phyloP scores from a whole-genome alignment of 352 stramenopile genomes.

The Phytophthora colocasiae region DNA sequence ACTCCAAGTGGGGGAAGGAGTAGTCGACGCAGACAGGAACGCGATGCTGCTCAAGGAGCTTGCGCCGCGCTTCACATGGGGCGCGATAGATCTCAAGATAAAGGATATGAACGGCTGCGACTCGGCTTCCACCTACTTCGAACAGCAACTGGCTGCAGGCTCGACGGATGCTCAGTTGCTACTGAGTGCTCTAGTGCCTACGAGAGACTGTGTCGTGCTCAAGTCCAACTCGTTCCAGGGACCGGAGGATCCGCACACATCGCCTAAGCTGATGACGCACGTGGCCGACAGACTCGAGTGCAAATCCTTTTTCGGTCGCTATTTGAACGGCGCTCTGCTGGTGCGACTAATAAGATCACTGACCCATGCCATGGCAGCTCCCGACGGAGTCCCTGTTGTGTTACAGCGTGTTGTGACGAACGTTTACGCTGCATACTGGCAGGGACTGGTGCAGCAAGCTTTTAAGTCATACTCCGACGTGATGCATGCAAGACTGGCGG shows the following conservation, averaged over 20 bases:
- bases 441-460: constrained; percentile 58
- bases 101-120: constrained; percentile 82
- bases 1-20: constrained; percentile 48
- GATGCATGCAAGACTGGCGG: constrained; percentile 61
- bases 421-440: constrained; percentile 69
- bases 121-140: constrained; percentile 71
- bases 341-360: constrained; percentile 63
- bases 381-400: constrained; percentile 48
- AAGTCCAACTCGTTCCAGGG: constrained; percentile 59
- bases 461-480: constrained; percentile 68
- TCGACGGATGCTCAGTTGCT: constrained; percentile 65
- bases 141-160: constrained; percentile 53
- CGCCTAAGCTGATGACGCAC: constrained; percentile 63
- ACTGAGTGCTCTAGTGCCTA: constrained; percentile 43
- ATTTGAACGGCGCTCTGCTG: constrained; percentile 60
- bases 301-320: constrained; percentile 76
- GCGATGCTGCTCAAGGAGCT: constrained; percentile 56
- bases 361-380: constrained; percentile 42
- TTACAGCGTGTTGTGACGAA: constrained; percentile 69
- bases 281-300: constrained; percentile 52
- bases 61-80: constrained; percentile 68
- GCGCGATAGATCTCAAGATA: constrained; percentile 76
- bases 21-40: constrained; percentile 42
- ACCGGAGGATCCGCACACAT: constrained; percentile 55
- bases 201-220: constrained; percentile 66